Conservation (phyloP, 768 basidiomycete species). For the Kwoniella bestiolae region DNA sequence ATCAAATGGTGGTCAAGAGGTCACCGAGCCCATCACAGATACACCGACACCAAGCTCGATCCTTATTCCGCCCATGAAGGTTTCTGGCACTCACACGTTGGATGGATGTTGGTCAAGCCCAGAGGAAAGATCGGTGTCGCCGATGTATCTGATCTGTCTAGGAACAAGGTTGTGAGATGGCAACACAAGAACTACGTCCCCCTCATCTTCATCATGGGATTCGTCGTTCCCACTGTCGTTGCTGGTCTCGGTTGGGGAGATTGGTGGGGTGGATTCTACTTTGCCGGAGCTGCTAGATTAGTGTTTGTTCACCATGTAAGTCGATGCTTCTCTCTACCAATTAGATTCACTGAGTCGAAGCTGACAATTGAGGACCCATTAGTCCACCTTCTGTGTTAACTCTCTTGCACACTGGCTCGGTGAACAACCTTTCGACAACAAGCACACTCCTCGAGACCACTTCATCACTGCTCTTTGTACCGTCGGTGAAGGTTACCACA, state of each 20-base stretch:
- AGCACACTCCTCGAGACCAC: conserved; percentile 90
- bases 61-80: conserved; percentile 93
- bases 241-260: conserved; percentile 85
- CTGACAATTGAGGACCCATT: background rate
- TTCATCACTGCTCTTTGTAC: conserved; percentile 85
- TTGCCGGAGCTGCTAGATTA: conserved; percentile 76
- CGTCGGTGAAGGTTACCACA: conserved; percentile 96
- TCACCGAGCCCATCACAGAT: conserved; percentile 95
- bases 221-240: conserved; percentile 74
- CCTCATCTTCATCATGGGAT: conserved; percentile 71
- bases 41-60: conserved; percentile 95
- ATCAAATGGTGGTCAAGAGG: conserved; percentile 99
- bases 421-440: conserved; percentile 90
- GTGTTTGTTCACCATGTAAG: conserved; percentile 85
- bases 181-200: conserved; percentile 79
- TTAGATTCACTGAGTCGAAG: too few species aligned
- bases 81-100: conserved; percentile 79
- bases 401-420: conserved; percentile 97
- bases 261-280: conserved; percentile 81
- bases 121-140: conserved; percentile 86
- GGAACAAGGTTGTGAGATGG: conserved; percentile 80
- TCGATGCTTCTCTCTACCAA: conserved; percentile 27
- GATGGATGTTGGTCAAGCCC: conserved; percentile 88
- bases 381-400: conserved; percentile 93
- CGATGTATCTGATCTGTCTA: conserved; percentile 82